Evolutionary conservation across 2,329 filamentous ascomycete species (phyloP), one percentile per base, ranked within the genome.

Genomic region (Trichoderma breve): DNA sequence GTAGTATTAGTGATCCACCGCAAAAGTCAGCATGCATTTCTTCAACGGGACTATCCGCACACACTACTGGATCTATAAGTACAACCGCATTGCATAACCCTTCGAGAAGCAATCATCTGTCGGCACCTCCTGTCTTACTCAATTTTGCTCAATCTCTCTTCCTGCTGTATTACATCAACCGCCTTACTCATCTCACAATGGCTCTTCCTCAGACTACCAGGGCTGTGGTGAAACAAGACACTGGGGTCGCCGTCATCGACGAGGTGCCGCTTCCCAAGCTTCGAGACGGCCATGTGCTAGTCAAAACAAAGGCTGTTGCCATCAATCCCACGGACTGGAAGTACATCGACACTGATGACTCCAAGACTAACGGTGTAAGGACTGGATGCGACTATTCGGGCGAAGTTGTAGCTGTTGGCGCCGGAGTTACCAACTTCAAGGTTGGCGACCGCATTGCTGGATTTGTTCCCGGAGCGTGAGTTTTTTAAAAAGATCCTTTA

Each of bases 391-490:
- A 87, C 75, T 87, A 82, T 70, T 81, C 83, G 32, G 85, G 86
- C 51, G 76, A 83, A 15, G 82, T 88, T 3, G 82, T 84, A 47
- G 81, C 84, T 67, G 79, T 87, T 28, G 86, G 85, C 9, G 69
- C 75, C 4, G 81, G 80, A 39, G 82, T 85, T 24, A 83, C 78
- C 18, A 70, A 76, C 6, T 83, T 86, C 72, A 82, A 82, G 75
- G 82, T 82, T 68, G 86, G 86, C 3, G 86, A 88, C 72, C 82
- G 85, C 53, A 79, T 87, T 36, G 76, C 78, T 28, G 86, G 86
- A 6, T 75, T 81, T 14, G 76, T 73, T 1, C 82, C 84, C 64
- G 84, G 84, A 30, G 68, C 71, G 67, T 70, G 47, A 62, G 67
- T 32, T 15, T 6, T 18, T 12, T n/a, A 15, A 28, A 15, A 28